These are phyloP conservation scores for Diospyros kaki DNA, from an alignment of 148 eudicot species.

Conservation along the genomic window DNA sequence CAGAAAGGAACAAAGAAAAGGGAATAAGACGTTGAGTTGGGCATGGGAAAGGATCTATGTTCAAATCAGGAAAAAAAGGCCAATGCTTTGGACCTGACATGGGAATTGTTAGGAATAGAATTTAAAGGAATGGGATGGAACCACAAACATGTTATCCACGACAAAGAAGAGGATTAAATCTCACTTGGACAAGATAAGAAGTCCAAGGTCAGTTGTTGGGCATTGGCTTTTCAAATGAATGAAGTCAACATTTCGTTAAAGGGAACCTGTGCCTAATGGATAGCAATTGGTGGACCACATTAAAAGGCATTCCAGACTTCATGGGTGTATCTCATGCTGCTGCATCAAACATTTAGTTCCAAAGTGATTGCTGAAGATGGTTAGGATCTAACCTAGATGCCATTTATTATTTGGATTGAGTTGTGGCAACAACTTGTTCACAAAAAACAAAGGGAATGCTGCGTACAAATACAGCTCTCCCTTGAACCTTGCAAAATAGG, in stretches of 20 bases:
- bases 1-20: background rate
- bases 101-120: background rate
- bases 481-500: too few species aligned
- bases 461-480: too few species aligned
- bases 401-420: background rate
- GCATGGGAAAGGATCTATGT: conserved; percentile 4
- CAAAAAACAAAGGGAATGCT: too few species aligned
- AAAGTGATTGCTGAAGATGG: background rate
- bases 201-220: conserved; percentile 10
- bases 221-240: conserved; percentile 5
- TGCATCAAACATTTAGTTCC: background rate
- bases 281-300: conserved; percentile 6
- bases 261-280: background rate
- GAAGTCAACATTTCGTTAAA: background rate
- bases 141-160: conserved; percentile 17
- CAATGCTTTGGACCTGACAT: background rate
- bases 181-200: conserved; percentile 28
- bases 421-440: background rate
- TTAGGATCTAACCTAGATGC: background rate
- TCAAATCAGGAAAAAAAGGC: background rate
- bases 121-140: conserved; percentile 4
- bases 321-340: conserved; percentile 10
- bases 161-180: conserved; percentile 17
- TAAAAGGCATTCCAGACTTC: background rate
- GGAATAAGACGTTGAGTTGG: conserved; percentile 8